A percentile compares a stretch with the other conserved stretches of the same genome.
Conservation (phyloP, 73 alveolate species). For the Paramecium primaurelia region DNA sequence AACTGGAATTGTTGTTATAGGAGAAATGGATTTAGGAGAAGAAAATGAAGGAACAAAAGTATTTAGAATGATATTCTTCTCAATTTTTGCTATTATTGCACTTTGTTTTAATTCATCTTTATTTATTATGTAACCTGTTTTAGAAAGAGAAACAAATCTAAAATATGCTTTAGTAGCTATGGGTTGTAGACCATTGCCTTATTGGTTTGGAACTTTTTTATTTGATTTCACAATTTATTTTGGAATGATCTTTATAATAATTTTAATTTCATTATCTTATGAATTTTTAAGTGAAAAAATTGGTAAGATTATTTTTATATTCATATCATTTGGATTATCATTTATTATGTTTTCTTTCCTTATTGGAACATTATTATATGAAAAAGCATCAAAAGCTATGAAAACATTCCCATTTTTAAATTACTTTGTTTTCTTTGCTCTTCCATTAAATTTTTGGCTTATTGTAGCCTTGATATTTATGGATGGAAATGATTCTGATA, state of each 20-base stretch:
- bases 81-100: conserved; percentile 40
- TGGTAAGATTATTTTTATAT: neutral
- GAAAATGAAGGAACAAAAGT: neutral
- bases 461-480: neutral
- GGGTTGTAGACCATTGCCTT: conserved; percentile 62
- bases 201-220: conserved; percentile 59
- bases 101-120: conserved; percentile 47
- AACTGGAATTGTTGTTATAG: conserved; percentile 15
- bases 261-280: neutral
- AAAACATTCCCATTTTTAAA: conserved; percentile 44
- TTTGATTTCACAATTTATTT: conserved; percentile 42
- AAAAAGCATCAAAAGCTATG: conserved; percentile 23
- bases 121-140: conserved; percentile 34
- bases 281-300: neutral
- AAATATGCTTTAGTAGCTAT: conserved; percentile 55
- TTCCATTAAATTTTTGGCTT: neutral
- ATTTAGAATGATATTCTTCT: conserved; percentile 35
- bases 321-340: conserved; percentile 5
- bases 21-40: conserved; percentile 42
- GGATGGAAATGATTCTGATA: neutral
- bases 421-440: neutral
- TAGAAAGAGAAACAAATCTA: conserved; percentile 55
- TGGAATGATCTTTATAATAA: neutral
- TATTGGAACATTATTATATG: neutral
- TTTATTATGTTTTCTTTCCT: neutral